Conservation (phyloP, 2,329 filamentous ascomycete species). For the Ascosphaera aggregata region DNA sequence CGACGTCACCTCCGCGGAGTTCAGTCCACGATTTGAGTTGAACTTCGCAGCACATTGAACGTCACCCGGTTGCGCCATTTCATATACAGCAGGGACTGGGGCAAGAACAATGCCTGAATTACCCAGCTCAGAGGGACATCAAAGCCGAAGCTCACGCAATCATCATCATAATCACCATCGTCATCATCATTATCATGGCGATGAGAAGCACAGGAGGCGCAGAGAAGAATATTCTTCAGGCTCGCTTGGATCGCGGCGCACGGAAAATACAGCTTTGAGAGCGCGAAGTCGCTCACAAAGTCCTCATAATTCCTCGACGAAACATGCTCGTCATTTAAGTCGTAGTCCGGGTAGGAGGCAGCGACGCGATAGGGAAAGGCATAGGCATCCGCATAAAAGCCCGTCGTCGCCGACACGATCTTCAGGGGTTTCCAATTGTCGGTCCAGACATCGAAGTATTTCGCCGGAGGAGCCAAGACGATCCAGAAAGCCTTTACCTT, state of each 20-base stretch:
- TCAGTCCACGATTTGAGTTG: not conserved
- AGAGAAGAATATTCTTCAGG: conserved; percentile 3
- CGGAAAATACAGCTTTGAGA: conserved; percentile 3
- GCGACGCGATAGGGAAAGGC: conserved; percentile 2
- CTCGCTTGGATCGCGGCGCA: conserved; percentile 2
- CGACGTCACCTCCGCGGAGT: not conserved
- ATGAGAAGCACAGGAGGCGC: conserved; percentile 2
- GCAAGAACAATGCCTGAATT: not conserved
- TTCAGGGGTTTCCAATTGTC: not conserved
- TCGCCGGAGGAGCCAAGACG: conserved; percentile 12
- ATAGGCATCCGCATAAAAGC: not conserved
- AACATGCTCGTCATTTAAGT: conserved; percentile 10
- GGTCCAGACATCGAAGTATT: conserved; percentile 7
- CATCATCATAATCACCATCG: not conserved
- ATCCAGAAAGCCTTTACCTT: conserved; percentile 19
- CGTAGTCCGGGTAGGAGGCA: conserved; percentile 10
- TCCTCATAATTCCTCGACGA: conserved; percentile 4
- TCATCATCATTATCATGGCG: conserved; percentile 1
- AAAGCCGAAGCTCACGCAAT: not conserved
- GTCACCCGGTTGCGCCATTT: too few species aligned
- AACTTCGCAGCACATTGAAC: not conserved
- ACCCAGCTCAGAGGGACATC: not conserved
- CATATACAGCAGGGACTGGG: too few species aligned
- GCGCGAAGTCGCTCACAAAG: conserved; percentile 4
- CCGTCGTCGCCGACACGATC: conserved; percentile 1